phyloP scores from a whole-genome alignment of 768 basidiomycete species.

The Collybia mongolica region DNA sequence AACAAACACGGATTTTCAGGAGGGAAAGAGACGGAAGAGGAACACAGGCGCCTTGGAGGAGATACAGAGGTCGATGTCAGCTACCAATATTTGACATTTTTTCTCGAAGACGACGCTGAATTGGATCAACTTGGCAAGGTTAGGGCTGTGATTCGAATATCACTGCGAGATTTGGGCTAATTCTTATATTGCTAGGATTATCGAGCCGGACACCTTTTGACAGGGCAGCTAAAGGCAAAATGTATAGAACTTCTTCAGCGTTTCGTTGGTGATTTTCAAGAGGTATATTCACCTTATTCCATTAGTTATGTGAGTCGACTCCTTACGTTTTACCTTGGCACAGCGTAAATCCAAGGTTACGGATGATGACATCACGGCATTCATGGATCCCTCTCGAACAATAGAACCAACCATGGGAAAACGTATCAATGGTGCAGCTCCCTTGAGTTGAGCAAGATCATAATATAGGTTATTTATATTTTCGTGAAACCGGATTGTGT shows the following conservation, averaged over 20 bases:
- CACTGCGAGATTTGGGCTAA: neutral
- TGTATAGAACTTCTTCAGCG: constrained; percentile 83
- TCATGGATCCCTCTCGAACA: constrained; percentile 80
- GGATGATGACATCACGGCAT: constrained; percentile 68
- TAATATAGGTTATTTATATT: no score
- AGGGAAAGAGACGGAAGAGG: constrained; percentile 93
- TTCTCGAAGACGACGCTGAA: constrained; percentile 93
- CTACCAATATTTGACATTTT: constrained; percentile 94
- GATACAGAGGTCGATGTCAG: constrained; percentile 94
- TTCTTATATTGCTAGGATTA: constrained; percentile 65
- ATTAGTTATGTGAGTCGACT: neutral
- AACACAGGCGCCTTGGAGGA: constrained; percentile 85
- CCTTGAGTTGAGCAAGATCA: no score
- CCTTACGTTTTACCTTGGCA: constrained; percentile 6
- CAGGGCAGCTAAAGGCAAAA: constrained; percentile 86
- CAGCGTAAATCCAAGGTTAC: constrained; percentile 82
- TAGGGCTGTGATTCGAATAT: constrained; percentile 17
- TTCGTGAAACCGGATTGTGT: no score
- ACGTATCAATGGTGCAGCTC: constrained; percentile 9
- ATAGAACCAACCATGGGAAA: constrained; percentile 62
- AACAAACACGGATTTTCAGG: constrained; percentile 96
- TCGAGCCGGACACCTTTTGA: constrained; percentile 81
- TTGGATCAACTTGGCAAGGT: constrained; percentile 76
- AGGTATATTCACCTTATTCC: constrained; percentile 27
- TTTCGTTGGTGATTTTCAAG: constrained; percentile 87